Conservation (phyloP, 2,329 filamentous ascomycete genomes). For the Stachybotrys chartarum region DNA sequence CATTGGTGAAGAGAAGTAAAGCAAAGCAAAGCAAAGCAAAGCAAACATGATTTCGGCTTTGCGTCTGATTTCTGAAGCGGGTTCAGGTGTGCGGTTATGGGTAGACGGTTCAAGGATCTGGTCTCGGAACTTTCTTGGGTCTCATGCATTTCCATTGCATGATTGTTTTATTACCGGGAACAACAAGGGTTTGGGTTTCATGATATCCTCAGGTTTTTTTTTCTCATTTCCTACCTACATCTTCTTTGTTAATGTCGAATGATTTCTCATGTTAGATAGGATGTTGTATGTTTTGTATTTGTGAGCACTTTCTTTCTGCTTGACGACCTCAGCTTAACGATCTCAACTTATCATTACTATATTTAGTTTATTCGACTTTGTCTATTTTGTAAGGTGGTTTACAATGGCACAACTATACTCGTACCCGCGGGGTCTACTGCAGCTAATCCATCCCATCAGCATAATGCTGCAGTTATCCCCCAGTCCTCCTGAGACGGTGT, state of each 20-base stretch:
- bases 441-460: too few species aligned
- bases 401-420: not conserved
- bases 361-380: too few species aligned
- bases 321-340: too few species aligned
- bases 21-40: not conserved
- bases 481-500: not conserved
- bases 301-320: constrained; percentile 3
- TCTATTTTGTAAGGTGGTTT: not conserved
- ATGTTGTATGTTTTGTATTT: constrained; percentile 3
- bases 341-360: too few species aligned
- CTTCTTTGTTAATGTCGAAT: constrained; percentile 1
- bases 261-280: not conserved
- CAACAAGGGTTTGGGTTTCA: constrained; percentile 3
- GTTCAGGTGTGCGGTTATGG: not conserved
- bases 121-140: not conserved
- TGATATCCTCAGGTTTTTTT: constrained; percentile 10
- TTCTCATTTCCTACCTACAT: constrained; percentile 4
- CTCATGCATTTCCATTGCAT: constrained; percentile 1
- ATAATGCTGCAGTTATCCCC: not conserved
- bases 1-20: not conserved
- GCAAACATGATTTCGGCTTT: not conserved
- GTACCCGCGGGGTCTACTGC: too few species aligned
- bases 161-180: constrained; percentile 2
- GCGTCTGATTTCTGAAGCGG: not conserved
- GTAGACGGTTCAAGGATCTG: not conserved